Base-by-base conservation (phyloP, 257 asterid genomes). In the Ophiorrhiza pumila region DNA sequence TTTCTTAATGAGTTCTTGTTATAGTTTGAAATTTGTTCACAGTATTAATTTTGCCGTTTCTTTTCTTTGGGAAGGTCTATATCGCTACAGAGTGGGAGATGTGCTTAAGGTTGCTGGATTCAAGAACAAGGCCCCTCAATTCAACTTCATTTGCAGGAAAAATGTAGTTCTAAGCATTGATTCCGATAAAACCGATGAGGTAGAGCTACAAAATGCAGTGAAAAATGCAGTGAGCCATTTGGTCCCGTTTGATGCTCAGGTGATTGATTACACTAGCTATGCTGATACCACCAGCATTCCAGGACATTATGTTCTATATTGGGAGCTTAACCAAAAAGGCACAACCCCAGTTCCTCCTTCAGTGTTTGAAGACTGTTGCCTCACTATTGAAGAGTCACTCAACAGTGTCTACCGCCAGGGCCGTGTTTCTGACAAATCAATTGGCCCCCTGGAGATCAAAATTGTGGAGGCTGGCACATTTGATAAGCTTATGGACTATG, bases 401-500 rank as follows among this genome's bases (percentile, higher is more conserved):
- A 90, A 89, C 90, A 59, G 87, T 0, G 97, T 93, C 0, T 93
- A 93, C 63, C 82, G 98, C 1, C 98, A 93, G 82, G 85, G 95
- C 58, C 91, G 98, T 0, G 87, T 79, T 0, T 84, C 86, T 0
- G 96, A 89, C 39, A 77, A 76, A 9, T 89, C 96, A 1, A 85
- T 93, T n/a, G 98, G 98, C 1, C 88, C 98, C 0, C 86, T 93
- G 3, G 98, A 93, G 83, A 89, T 93, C 88, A 88, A 86, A 83
- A 82, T 89, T 52, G 96, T 93, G 58, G 91, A 91, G 17, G 35
- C 9, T 0, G 97, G 98, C 1, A 89, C 97, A 0, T 93, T 93
- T 73, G 98, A 93, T 43, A 93, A 91, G 88, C 87, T 93, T 1
- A 93, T 93, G 98, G 98, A 93, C 72, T 89, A 88, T 66, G 96